These are phyloP conservation scores for Phytophthora cactorum DNA, from an alignment of 352 stramenopile species.

Conservation along the genomic window DNA sequence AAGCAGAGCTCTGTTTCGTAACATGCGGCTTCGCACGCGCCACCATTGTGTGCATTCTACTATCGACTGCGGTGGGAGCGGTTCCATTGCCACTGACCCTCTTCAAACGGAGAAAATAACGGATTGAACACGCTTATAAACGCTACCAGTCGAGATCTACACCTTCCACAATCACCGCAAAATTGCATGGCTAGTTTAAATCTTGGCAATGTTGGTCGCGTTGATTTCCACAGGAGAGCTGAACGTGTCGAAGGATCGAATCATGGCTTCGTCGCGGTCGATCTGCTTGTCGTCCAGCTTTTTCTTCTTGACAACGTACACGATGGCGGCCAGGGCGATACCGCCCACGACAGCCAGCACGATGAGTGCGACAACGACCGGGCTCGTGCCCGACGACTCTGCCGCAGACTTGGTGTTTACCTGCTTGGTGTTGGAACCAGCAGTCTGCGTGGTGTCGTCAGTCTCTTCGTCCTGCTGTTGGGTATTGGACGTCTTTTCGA, in stretches of 20 bases:
- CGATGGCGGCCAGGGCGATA: slow-evolving; percentile 29
- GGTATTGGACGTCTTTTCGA: slow-evolving; percentile 28
- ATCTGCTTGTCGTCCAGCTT: slow-evolving; percentile 25
- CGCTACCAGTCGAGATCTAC: slow-evolving; percentile 6
- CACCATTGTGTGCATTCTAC: slow-evolving; percentile 19
- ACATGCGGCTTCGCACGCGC: slow-evolving; percentile 6
- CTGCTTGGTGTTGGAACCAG: slow-evolving; percentile 17
- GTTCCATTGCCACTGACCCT: slow-evolving; percentile 22
- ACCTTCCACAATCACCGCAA: not conserved
- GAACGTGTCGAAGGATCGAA: slow-evolving; percentile 36
- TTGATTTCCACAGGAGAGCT: slow-evolving; percentile 35
- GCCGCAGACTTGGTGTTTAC: slow-evolving; percentile 27
- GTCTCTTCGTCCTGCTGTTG: slow-evolving; percentile 17
- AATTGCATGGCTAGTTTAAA: slow-evolving; percentile 27
- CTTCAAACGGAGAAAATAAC: slow-evolving; percentile 19
- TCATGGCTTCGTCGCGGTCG: slow-evolving; percentile 24
- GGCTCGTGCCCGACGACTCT: slow-evolving; percentile 13
- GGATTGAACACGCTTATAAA: slow-evolving; percentile 11
- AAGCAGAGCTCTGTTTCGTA: slow-evolving; percentile 8
- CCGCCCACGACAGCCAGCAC: slow-evolving; percentile 27
- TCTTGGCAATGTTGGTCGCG: slow-evolving; percentile 38
- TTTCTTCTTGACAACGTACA: slow-evolving; percentile 35
- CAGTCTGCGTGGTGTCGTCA: slow-evolving; percentile 1
- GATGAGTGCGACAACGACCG: slow-evolving; percentile 30
- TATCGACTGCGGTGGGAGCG: slow-evolving; percentile 18